Percentiles rank a stretch among this genome's conserved stretches.
These are phyloP conservation scores for Starmerella vitae DNA, from an alignment of 805 yeast species.

Conservation along the genomic window DNA sequence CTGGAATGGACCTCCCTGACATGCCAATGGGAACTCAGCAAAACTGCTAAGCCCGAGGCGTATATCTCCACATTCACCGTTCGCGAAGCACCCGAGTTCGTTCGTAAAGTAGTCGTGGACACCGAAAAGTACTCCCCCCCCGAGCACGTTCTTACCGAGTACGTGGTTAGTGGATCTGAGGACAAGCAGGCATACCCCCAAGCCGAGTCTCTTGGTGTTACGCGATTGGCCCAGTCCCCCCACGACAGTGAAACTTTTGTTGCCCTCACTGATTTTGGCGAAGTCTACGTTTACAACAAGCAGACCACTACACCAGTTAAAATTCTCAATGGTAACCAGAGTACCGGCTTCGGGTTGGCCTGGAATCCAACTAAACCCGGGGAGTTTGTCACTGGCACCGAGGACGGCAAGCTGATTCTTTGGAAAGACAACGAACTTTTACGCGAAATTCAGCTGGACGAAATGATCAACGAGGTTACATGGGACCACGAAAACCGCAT, in stretches of 20 bases:
- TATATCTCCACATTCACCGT: constrained; percentile 16
- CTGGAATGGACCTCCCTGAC: constrained; percentile 18
- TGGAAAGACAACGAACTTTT: constrained; percentile 41
- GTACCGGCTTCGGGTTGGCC: constrained; percentile 60
- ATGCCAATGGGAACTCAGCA: constrained; percentile 11
- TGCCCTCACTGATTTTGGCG: constrained; percentile 12
- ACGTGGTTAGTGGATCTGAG: constrained; percentile 5
- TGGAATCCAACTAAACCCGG: constrained; percentile 38
- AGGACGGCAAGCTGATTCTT: constrained; percentile 50
- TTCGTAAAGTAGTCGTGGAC: constrained; percentile 15
- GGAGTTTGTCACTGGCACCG: constrained; percentile 48
- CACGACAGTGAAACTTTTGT: constrained; percentile 8
- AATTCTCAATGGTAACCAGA: constrained; percentile 32
- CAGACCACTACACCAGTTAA: neutral
- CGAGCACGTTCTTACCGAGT: constrained; percentile 7
- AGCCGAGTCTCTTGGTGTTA: constrained; percentile 5
- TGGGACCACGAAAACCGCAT: constrained; percentile 38
- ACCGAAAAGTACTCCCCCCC: constrained; percentile 7
- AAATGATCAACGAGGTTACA: constrained; percentile 59
- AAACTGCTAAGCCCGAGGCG: constrained; percentile 9
- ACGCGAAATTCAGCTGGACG: constrained; percentile 4
- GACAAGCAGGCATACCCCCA: neutral
- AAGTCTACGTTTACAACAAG: constrained; percentile 6
- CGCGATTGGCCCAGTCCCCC: constrained; percentile 13
- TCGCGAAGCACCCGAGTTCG: constrained; percentile 14